A percentile compares a stretch with the other conserved stretches of the same genome.
phyloP scores from a whole-genome alignment of 176 grass and related monocot species.

The Raddia guianensis region DNA sequence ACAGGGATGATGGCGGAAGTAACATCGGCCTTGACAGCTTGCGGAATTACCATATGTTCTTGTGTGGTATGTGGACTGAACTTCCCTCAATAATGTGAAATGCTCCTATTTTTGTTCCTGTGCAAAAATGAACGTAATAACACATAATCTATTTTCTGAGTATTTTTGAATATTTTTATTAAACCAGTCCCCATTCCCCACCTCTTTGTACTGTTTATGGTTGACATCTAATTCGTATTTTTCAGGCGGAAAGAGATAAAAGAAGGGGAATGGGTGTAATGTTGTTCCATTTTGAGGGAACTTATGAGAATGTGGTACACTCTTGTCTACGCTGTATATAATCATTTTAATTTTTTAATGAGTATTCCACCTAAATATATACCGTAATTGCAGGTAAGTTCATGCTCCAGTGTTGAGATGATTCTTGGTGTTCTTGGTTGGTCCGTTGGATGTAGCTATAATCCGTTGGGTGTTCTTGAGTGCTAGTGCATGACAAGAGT shows the following conservation, averaged over 20 bases:
- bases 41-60: slow-evolving; percentile 80
- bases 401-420: slow-evolving; percentile 65
- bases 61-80: slow-evolving; percentile 69
- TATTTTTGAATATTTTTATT: not conserved
- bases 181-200: not conserved
- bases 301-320: slow-evolving; percentile 72
- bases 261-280: slow-evolving; percentile 74
- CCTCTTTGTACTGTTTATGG: slow-evolving; percentile 12
- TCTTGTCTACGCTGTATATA: slow-evolving; percentile 21
- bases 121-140: not conserved
- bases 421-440: slow-evolving; percentile 79
- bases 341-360: slow-evolving; percentile 11
- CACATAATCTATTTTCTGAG: not conserved
- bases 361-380: slow-evolving; percentile 36
- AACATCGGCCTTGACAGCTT: slow-evolving; percentile 77
- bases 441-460: slow-evolving; percentile 89
- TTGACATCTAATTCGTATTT: slow-evolving; percentile 31
- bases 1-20: slow-evolving; percentile 95
- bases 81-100: slow-evolving; percentile 15
- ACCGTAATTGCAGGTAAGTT: slow-evolving; percentile 55
- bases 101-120: not conserved
- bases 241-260: slow-evolving; percentile 81
- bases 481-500: slow-evolving; percentile 43
- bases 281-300: slow-evolving; percentile 86
- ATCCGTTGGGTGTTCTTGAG: slow-evolving; percentile 55